Evolutionary conservation across 352 stramenopile species (phyloP), one percentile per base, ranked within the genome.

Genomic region (Globisporangium middletonii): DNA sequence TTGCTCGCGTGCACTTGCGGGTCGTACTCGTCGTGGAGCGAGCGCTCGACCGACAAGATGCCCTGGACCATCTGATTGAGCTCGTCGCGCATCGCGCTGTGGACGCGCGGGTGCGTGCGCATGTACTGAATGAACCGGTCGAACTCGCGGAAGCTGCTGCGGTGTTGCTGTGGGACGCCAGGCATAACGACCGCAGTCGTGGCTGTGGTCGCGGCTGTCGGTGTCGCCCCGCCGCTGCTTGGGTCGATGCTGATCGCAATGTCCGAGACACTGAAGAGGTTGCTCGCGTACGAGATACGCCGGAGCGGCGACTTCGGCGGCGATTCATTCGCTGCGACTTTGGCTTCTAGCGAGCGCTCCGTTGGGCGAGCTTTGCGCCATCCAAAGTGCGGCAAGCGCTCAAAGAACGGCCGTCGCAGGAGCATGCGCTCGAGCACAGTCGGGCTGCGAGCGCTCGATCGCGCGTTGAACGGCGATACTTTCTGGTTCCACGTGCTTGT

Each of bases 51-150:
- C 0, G 57, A 67, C 16, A 91, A 48, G 56, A 91, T 89, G 2
- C 72, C 73, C 30, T 79, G 73, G 0, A 91, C 79, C 80, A 91
- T 91, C 28, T 72, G 65, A 23, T 86, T 87, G 3, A 91, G 66
- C n/a, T 91, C 80, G 30, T 86, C 72, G 30, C 77, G 75, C 58
- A 91, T 79, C 7, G 71, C 69, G 11, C 23, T 57, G n/a, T 80
- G 63, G 18, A 83, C 68, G 23, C 65, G 65, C 8, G 67, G 58
- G 35, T 90, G 66, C 1, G 47, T 60, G 28, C 72, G 68, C 1
- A 88, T 57, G 50, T 67, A 77, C 23, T 53, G 42, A 11, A 88
- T 46, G 46, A 88, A 83, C 15, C 71, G 57, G 23, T 77, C 73
- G 33, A 84, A 77, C 12, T 81, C 72, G 4, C 65, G 62, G 30